These are phyloP conservation scores for Yamadazyma mexicana DNA, from an alignment of 1,139 yeast genomes.

Conservation along the genomic window DNA sequence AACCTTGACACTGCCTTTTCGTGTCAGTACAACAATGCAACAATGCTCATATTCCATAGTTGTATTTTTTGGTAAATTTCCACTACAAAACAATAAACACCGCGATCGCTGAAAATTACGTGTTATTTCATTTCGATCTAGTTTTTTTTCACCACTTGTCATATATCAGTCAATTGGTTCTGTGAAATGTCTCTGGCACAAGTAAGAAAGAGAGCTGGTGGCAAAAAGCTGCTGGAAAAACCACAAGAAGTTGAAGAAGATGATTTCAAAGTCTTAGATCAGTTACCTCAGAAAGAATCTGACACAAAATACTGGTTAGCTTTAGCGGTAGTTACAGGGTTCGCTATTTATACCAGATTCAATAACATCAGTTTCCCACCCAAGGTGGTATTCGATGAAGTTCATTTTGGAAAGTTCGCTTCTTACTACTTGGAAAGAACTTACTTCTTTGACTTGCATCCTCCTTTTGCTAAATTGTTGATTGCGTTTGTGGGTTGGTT, in stretches of 20 bases:
- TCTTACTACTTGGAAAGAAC: conserved; percentile 81
- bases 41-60: too few species aligned
- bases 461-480: conserved; percentile 93
- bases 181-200: conserved; percentile 20
- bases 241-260: conserved; percentile 1
- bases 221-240: conserved; percentile 10
- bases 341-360: conserved; percentile 76
- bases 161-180: background rate
- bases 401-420: conserved; percentile 95
- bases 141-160: conserved; percentile 1
- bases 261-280: conserved; percentile 9
- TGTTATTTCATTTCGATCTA: background rate
- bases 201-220: conserved; percentile 9
- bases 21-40: background rate
- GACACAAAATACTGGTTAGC: conserved; percentile 42
- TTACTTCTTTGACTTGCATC: conserved; percentile 94
- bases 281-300: conserved; percentile 22
- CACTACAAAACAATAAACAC: background rate
- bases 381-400: conserved; percentile 96
- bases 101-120: conserved; percentile 4
- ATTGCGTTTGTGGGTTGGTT: conserved; percentile 90
- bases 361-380: conserved; percentile 68
- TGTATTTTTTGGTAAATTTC: background rate
- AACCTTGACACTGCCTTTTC: too few species aligned
- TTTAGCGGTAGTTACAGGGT: conserved; percentile 50